Evolutionary conservation across 768 basidiomycete genomes (phyloP), one percentile per base, ranked within the genome.

Genomic region (Boletellus ananiceps): DNA sequence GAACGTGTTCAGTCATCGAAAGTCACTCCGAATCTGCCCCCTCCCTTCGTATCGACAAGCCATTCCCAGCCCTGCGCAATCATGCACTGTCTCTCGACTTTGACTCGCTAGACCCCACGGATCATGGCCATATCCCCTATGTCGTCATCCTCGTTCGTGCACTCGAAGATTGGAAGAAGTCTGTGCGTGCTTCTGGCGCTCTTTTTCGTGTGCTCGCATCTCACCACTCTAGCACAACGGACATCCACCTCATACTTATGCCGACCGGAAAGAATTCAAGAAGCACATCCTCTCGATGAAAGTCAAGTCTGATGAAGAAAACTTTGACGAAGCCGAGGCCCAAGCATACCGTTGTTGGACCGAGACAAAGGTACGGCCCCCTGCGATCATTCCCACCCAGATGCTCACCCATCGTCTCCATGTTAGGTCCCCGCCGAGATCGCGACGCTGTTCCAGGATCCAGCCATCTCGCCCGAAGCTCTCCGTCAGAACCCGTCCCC

Each of bases 301-400:
- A 59, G 62, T 78, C 49, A 92, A 91, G 59, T 57, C 69, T 0
- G 96, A 99, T 62, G 93, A 98, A 63, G 96, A 99, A 74, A 99
- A 98, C 69, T 93, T 93, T 63, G 95, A 96, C 52, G 95, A 98
- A 67, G 95, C 94, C 2, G 80, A 87, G 60, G 76, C 86, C 7
- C 89, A 96, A 63, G 90, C 88, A 0, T 94, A 89, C 66, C 82
- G 88, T 23, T 80, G 80, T 47, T 93, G 83, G 84, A 80, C 80
- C 0, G 72, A 72, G 46, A 78, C 79, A 18, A 71, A 69, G 39
- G 78, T 77, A 46, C 14, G 57, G 14, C 19, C 8, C 8, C n/a
- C 8, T 13, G 23, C n/a, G n/a, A 21, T 14, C 13, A 2, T 19
- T n/a, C 15, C 19, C 5, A 21, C 19, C 27, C 34, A 29, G 66